Conservation (phyloP, 192 early-diverging fungal genomes). For the Lobulomyces angularis region DNA sequence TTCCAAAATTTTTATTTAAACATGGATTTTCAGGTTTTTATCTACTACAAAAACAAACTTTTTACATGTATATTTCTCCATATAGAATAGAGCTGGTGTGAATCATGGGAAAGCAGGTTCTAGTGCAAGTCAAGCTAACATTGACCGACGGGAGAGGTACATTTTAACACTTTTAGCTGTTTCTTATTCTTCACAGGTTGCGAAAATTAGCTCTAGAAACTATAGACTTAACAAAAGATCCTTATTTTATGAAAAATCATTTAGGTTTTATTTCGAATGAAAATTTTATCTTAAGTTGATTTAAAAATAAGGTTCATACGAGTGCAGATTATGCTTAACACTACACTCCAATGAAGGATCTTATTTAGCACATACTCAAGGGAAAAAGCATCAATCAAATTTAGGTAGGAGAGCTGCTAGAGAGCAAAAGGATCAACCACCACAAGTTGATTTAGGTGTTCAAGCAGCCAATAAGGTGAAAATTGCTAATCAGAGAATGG, state of each 20-base stretch:
- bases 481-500: conserved; percentile 49
- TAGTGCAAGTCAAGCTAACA: conserved; percentile 69
- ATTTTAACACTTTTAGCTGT: no score
- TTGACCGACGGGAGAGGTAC: conserved; percentile 85
- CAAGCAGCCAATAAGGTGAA: no score
- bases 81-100: conserved; percentile 80
- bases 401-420: conserved; percentile 75
- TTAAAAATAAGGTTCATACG: conserved; percentile 69
- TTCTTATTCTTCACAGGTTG: no score
- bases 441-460: no score
- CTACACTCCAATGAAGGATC: conserved; percentile 86
- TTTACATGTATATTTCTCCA: conserved; percentile 41
- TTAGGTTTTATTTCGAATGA: conserved; percentile 46
- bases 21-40: no score
- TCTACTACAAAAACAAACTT: conserved; percentile 1
- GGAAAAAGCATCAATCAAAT: conserved; percentile 96
- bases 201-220: conserved; percentile 90
- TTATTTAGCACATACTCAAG: conserved; percentile 94
- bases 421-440: conserved; percentile 43
- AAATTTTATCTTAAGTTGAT: conserved; percentile 42
- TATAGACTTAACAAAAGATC: conserved; percentile 90
- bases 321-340: conserved; percentile 74
- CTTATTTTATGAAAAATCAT: conserved; percentile 87
- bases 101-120: conserved; percentile 84
- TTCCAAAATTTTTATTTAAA: no score